A percentile compares a stretch with the other conserved stretches of the same genome.
These are phyloP conservation scores for Biscogniauxia marginata DNA, from an alignment of 2,329 filamentous ascomycete genomes.

Conservation along the genomic window DNA sequence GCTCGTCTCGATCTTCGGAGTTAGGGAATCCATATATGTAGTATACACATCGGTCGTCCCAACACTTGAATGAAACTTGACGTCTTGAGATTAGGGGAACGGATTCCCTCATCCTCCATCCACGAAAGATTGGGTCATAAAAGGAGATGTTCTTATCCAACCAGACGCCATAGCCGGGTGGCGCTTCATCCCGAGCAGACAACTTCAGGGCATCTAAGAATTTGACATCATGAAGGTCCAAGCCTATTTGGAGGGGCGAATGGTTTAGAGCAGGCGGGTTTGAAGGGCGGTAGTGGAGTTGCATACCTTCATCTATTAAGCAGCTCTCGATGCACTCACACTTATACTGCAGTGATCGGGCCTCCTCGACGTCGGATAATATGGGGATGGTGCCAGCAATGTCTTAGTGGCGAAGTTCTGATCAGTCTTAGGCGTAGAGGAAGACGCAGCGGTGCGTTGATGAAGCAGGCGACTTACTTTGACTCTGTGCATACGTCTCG, in stretches of 20 bases:
- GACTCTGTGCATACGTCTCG: constrained; percentile 46
- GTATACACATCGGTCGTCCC: constrained; percentile 53
- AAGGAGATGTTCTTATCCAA: constrained; percentile 50
- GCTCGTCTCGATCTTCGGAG: constrained; percentile 50
- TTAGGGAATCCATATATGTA: constrained; percentile 58
- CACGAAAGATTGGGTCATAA: constrained; percentile 47
- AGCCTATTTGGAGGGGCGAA: constrained; percentile 32
- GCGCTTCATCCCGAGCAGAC: constrained; percentile 39
- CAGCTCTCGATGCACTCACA: constrained; percentile 58
- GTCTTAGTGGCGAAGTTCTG: constrained; percentile 32
- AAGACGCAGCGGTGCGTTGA: constrained; percentile 20
- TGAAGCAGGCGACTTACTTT: constrained; percentile 42
- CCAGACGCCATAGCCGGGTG: constrained; percentile 50
- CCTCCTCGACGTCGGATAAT: constrained; percentile 57
- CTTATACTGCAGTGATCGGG: constrained; percentile 54
- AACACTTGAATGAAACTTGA: constrained; percentile 52
- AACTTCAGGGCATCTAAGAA: constrained; percentile 40
- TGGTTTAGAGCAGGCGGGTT: constrained; percentile 5
- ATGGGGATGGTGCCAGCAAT: constrained; percentile 40
- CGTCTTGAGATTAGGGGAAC: constrained; percentile 36
- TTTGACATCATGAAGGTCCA: constrained; percentile 42
- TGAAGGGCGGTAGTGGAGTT: constrained; percentile 2
- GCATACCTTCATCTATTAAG: constrained; percentile 48
- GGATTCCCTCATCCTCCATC: constrained; percentile 38
- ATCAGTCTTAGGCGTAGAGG: constrained; percentile 14